These are phyloP conservation scores for Apophysomyces trapeziformis DNA, from an alignment of 371 early-diverging fungal species.

Conservation along the genomic window DNA sequence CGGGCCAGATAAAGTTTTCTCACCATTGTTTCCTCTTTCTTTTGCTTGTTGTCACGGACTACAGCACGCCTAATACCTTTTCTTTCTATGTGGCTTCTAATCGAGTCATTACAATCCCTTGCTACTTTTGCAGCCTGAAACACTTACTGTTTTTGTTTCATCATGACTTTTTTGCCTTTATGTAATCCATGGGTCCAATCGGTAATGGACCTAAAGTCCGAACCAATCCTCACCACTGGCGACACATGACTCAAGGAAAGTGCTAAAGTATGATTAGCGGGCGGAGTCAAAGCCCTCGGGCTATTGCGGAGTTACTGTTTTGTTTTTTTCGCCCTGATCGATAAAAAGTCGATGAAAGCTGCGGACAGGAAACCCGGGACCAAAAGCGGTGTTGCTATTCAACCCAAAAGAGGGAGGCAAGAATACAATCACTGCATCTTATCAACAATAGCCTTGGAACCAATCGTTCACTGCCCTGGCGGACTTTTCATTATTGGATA, in stretches of 20 bases:
- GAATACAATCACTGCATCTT: background rate
- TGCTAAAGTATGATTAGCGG: background rate
- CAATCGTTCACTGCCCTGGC: background rate
- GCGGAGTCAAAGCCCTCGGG: background rate
- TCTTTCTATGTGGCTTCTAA: too few relatives aligned
- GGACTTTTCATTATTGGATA: too few relatives aligned
- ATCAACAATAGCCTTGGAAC: background rate
- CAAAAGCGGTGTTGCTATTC: too few relatives aligned
- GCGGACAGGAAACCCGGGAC: too few relatives aligned
- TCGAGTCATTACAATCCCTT: too few relatives aligned
- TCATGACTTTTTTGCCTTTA: too few relatives aligned
- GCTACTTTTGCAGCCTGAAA: too few relatives aligned
- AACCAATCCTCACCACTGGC: slow-evolving; percentile 3
- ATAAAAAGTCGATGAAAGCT: background rate
- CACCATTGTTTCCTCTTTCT: background rate
- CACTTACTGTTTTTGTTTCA: too few relatives aligned
- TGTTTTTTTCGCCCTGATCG: background rate
- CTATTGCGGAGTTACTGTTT: background rate
- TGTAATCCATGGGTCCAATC: too few relatives aligned
- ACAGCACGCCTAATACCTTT: too few relatives aligned
- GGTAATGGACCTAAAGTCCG: background rate
- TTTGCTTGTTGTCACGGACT: background rate
- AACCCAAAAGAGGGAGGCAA: too few relatives aligned
- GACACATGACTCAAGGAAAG: slow-evolving; percentile 6
- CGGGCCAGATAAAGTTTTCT: slow-evolving; percentile 8